Base-by-base conservation (phyloP, 169 alveolate genomes). In the Cytauxzoon felis region DNA sequence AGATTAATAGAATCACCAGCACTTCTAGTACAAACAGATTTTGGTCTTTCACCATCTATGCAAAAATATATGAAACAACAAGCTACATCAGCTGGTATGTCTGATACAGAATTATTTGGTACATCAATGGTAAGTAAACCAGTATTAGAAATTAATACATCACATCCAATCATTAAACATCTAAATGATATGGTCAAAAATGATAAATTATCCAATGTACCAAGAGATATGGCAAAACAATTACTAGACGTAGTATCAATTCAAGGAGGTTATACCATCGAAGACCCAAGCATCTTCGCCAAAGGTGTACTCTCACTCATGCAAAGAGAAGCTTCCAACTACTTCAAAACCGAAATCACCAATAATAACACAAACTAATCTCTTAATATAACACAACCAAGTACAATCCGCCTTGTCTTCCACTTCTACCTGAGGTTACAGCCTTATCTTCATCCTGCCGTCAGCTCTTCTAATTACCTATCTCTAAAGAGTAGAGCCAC, bases 11-110 rank as follows among this genome's bases (percentile, higher is more conserved):
- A 91, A 66, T 93, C 95, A 16, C 97, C 99, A 24, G 93, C 93
- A 27, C 89, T 91, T 29, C 81, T 95, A 67, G 95, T 93, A 48
- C 95, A 95, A 16, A 88, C 96, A 1, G 98, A 94, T 80, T 87
- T 92, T 54, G 98, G 98, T 5, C 90, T 94, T 52, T 93, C 98
- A 6, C 98, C 99, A 18, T 82, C 93, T 42, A 95, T 96, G 99
- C 98, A 95, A 78, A 89, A 95, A 78, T 93, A 94, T 64, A 92
- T 94, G 90, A 92, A 90, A 79, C 98, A 96, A 52, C 96, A 95
- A 81, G 98, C 98, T 7, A 92, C 95, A 36, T 92, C 96, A 33
- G 96, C 93, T 48, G 96, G 97, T 33, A 89, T 88, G 68, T 84
- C 90, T 64, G 97, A 91, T 50, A 81, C 83, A 33, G 92, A 86